A percentile compares a stretch with the other conserved stretches of the same genome.
Conservation (phyloP, 495 filamentous ascomycete genomes). For the Clohesyomyces aquaticus region DNA sequence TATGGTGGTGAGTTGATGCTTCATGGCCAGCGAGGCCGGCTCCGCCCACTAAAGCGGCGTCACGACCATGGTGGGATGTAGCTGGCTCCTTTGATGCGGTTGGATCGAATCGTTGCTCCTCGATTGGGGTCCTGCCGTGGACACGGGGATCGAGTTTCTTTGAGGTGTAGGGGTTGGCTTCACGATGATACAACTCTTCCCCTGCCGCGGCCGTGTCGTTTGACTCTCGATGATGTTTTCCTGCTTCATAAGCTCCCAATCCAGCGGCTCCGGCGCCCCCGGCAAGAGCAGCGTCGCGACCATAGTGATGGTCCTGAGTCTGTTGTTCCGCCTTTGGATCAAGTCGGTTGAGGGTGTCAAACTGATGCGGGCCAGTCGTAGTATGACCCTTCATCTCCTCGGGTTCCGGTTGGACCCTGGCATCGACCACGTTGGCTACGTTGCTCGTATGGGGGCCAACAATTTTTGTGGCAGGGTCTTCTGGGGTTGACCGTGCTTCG, state of each 20-base stretch:
- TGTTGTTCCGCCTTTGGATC: constrained; percentile 3
- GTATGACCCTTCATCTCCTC: constrained; percentile 36
- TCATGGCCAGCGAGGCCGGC: constrained; percentile 12
- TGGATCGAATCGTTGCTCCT: too few relatives aligned
- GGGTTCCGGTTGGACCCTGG: constrained; percentile 38
- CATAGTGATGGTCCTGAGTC: constrained; percentile 40
- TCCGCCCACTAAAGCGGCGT: constrained; percentile 27
- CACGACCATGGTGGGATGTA: constrained; percentile 42
- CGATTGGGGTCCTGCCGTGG: too few relatives aligned
- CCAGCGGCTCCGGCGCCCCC: constrained; percentile 36
- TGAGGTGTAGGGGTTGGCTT: constrained; percentile 16
- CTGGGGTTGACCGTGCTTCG: constrained; percentile 10
- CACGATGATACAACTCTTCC: neutral
- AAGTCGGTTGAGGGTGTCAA: too few relatives aligned
- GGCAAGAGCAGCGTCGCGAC: constrained; percentile 17
- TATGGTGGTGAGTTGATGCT: too few relatives aligned
- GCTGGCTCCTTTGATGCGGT: too few relatives aligned
- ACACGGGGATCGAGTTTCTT: constrained; percentile 18
- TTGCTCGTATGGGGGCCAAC: constrained; percentile 42
- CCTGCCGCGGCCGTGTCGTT: neutral
- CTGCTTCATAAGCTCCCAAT: constrained; percentile 31
- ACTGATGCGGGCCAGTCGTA: constrained; percentile 33
- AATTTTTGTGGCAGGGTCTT: too few relatives aligned
- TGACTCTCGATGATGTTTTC: constrained; percentile 2
- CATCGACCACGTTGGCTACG: constrained; percentile 39